Base-by-base conservation (phyloP, 2,329 filamentous ascomycete genomes). In the Colletotrichum destructivum region DNA sequence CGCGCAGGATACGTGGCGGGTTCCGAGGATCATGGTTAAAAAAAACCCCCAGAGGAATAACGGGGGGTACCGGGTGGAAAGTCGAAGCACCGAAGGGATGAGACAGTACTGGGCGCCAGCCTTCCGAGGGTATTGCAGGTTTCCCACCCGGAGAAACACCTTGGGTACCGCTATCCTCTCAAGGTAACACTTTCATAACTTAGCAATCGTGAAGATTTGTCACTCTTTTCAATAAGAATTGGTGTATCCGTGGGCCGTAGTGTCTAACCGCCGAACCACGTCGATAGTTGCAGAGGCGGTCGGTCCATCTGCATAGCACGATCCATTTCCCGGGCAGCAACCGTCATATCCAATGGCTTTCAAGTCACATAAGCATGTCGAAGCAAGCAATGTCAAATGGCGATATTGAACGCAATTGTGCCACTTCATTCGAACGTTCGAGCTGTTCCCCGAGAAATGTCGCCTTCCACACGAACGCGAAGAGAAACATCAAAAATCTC, bases 131-230 rank as follows among this genome's bases (percentile, higher is more conserved):
- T 4, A 18, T 16, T 5, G 31, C 13, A 31, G 15, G 16, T 15
- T 21, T 21, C 18, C 18, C 16, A 9, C 26, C 46, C 9, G 16
- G 21, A 49, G 8, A 8, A 11, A 18, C 26, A 6, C 13, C 21
- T 35, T 44, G 9, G 42, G 23, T 16, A 23, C 18, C 21, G 21
- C 66, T 2, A 26, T 75, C 75, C 75, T 76, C 55, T 77, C 74
- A 31, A 74, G 75, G 31, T 69, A 73, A 26, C 73, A 75, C 16
- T 75, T 51, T 1, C 75, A 75, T 74, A 74, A 75, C 4, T 68
- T 51, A 13, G 74, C 61, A 16, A 62, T 74, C 2, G 73, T 74
- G 15, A 72, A 65, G n/a, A 74, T 56, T 13, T 54, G 26, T 52
- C 61, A 1, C 57, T 42, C 5, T 26, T 26, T 16, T 62, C 35